These are phyloP conservation scores for Aspergillus texensis DNA, from an alignment of 2,329 filamentous ascomycete genomes.

Conservation along the genomic window DNA sequence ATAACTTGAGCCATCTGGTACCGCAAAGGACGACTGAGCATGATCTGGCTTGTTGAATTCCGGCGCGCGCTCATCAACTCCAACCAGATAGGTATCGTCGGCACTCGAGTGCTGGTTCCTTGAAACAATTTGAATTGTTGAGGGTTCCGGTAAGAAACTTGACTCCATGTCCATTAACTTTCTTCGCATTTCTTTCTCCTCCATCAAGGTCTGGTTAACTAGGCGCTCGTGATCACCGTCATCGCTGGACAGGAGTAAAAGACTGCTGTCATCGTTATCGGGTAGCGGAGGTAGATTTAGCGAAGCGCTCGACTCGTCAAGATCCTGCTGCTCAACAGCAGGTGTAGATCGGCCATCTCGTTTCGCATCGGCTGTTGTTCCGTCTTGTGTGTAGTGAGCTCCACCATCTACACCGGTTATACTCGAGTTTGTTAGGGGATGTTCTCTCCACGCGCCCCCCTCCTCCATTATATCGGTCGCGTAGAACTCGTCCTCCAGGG, in stretches of 20 bases:
- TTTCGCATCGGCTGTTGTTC: constrained; percentile 18
- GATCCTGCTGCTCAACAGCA: constrained; percentile 21
- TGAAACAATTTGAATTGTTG: constrained; percentile 43
- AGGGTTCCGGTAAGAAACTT: constrained; percentile 62
- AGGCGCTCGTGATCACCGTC: constrained; percentile 36
- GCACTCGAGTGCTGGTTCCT: constrained; percentile 31
- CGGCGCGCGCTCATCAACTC: constrained; percentile 31
- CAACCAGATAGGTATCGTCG: constrained; percentile 50
- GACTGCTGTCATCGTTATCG: constrained; percentile 39
- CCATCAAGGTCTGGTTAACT: constrained; percentile 48
- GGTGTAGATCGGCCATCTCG: constrained; percentile 22
- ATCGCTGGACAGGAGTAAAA: constrained; percentile 33
- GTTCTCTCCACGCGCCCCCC: constrained; percentile 27
- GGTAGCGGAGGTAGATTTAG: constrained; percentile 33
- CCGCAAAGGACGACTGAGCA: constrained; percentile 30
- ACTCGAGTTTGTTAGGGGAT: constrained; percentile 24
- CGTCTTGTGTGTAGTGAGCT: constrained; percentile 20
- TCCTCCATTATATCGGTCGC: constrained; percentile 34
- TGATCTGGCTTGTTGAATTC: constrained; percentile 22
- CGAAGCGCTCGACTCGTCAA: constrained; percentile 31
- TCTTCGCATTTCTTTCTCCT: constrained; percentile 62
- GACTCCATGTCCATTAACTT: constrained; percentile 65
- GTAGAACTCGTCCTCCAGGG: constrained; percentile 33
- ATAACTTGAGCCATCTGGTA: constrained; percentile 26
- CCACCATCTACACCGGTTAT: constrained; percentile 20